Base-by-base conservation (phyloP, 2,329 filamentous ascomycete species). In the Ceratocystis huliohia region DNA sequence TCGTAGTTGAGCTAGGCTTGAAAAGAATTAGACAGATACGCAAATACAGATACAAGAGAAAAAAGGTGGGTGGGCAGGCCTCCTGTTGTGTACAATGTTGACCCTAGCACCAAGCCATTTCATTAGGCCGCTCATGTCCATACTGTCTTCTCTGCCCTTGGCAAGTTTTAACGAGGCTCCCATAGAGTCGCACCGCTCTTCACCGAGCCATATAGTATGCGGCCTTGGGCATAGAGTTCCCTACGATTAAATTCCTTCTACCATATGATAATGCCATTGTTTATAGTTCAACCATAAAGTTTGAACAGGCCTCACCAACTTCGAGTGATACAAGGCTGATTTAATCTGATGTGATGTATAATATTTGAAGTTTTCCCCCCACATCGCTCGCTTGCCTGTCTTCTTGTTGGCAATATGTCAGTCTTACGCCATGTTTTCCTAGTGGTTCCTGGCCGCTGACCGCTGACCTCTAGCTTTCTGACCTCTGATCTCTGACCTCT, bases 381-480 rank as follows among this genome's bases (percentile, higher is more conserved):
- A 13, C 13, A 53, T 37, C 8, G 33, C 33, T 37, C 8, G 30
- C 53, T 33, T 57, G 25, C 6, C 53, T n/a, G 20, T 50, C 48
- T 33, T 25, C 53, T 57, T 57, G 53, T 17, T 17, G 33, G 53
- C 28, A 57, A 13, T 50, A 17, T 22, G 46, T 57, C 53, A 57
- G 53, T 17, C 53, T 57, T 30, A 57, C 53, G 28, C 53, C 30
- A 33, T 33, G 8, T 30, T 57, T 20, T 57, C n/a, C n/a, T 57
- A 57, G 53, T 57, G 53, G 53, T 57, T 57, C 53, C 53, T 57
- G 53, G 53, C 15, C 53, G 53, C 53, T 57, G 25, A 57, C 53
- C 53, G 28, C 53, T 57, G 53, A 28, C 53, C 25, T 15, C 53
- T 50, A 1, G 28, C 28, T 25, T 25, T 13, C 25, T 25, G 20